Conservation (phyloP, 768 basidiomycete species). For the Antrodiella citrinella region DNA sequence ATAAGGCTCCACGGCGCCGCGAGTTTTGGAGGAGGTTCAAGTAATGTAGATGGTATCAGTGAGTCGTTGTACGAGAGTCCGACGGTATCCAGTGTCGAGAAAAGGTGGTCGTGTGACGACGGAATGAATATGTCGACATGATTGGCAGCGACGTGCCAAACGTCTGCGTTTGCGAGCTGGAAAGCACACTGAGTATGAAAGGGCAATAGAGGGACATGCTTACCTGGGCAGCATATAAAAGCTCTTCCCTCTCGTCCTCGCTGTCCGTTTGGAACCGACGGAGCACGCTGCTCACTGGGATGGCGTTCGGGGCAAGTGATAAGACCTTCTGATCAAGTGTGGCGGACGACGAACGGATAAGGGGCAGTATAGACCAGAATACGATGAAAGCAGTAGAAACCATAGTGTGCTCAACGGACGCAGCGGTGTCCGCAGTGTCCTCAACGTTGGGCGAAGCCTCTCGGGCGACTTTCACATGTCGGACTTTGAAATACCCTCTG, state of each 20-base stretch:
- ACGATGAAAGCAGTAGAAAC: not conserved
- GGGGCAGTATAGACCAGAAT: not conserved
- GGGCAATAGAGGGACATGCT: not conserved
- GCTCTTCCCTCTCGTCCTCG: not conserved
- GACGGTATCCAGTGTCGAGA: conserved; percentile 4
- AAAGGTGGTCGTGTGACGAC: conserved; percentile 12
- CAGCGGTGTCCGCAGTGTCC: no score
- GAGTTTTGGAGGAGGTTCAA: conserved; percentile 11
- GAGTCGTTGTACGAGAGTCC: conserved; percentile 25
- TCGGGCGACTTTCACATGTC: no score
- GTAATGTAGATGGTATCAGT: conserved; percentile 26
- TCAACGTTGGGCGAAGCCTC: no score
- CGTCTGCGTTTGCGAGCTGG: conserved; percentile 37
- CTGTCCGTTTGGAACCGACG: not conserved
- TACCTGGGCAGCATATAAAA: not conserved
- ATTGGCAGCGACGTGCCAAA: conserved; percentile 41
- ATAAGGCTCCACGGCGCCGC: conserved; percentile 15
- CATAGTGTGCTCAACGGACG: not conserved
- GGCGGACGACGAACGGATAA: not conserved
- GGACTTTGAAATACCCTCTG: no score
- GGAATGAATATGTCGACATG: conserved; percentile 46
- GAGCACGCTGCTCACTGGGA: not conserved
- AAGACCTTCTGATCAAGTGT: not conserved
- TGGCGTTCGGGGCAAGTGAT: not conserved
- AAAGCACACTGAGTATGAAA: no score